phyloP scores from a whole-genome alignment of 805 yeast species.

The Metschnikowia continentalis region DNA sequence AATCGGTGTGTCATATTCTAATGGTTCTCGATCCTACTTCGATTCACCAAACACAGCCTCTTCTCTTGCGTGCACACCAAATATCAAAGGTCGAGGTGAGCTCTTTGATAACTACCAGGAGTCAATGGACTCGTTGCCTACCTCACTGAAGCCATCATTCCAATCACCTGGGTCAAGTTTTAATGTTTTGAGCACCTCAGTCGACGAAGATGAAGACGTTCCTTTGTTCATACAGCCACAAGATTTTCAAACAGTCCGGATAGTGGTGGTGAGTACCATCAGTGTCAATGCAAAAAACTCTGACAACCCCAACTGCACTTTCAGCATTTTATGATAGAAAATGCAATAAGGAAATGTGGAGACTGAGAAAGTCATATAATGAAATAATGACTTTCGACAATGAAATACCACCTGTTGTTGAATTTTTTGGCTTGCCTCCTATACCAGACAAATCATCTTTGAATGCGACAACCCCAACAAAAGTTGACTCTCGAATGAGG shows the following conservation, averaged over 20 bases:
- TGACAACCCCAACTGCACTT: slow-evolving; percentile 58
- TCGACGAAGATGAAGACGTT: slow-evolving; percentile 36
- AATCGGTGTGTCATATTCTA: background rate
- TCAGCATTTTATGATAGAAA: slow-evolving; percentile 63
- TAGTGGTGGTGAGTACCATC: slow-evolving; percentile 49
- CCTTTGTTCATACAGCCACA: slow-evolving; percentile 56
- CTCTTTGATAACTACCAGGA: background rate
- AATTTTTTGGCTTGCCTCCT: slow-evolving; percentile 52
- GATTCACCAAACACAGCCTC: slow-evolving; percentile 1
- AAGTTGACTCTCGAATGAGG: slow-evolving; percentile 57
- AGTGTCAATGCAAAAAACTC: slow-evolving; percentile 31
- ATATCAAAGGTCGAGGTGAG: background rate
- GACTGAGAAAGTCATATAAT: slow-evolving; percentile 58
- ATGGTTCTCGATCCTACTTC: background rate
- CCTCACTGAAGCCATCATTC: background rate
- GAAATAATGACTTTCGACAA: slow-evolving; percentile 61
- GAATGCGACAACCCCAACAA: slow-evolving; percentile 54
- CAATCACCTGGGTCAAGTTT: slow-evolving; percentile 14
- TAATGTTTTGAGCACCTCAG: slow-evolving; percentile 16
- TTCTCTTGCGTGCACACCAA: slow-evolving; percentile 2
- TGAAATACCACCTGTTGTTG: slow-evolving; percentile 49
- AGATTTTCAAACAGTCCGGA: slow-evolving; percentile 48
- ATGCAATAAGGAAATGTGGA: slow-evolving; percentile 66
- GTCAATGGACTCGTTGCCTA: slow-evolving; percentile 1
- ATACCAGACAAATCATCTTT: slow-evolving; percentile 65